Conservation (phyloP, 2,329 filamentous ascomycete species). For the Seiridium cupressi region DNA sequence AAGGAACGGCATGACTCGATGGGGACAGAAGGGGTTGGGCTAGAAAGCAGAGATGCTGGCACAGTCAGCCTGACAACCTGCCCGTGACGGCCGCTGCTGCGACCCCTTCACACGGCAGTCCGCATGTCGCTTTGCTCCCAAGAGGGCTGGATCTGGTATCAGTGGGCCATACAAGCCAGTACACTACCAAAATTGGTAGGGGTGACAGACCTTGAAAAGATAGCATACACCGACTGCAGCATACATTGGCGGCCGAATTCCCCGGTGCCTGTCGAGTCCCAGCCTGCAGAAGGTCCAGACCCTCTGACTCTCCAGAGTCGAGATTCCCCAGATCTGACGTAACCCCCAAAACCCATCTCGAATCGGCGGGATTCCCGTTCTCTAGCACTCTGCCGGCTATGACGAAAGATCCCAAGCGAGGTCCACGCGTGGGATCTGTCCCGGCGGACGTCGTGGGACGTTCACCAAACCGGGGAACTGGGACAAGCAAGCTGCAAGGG, state of each 20-base stretch:
- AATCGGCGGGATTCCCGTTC: neutral
- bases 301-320: neutral
- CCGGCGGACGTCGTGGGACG: neutral
- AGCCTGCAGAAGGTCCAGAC: neutral
- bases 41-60: too few species aligned
- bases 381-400: neutral
- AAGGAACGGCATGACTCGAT: too few species aligned
- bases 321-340: neutral
- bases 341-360: neutral
- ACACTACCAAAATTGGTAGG: neutral
- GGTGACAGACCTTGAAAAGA: neutral
- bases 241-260: neutral
- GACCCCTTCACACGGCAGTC: too few species aligned
- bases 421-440: neutral
- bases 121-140: neutral
- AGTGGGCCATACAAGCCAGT: neutral
- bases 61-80: too few species aligned
- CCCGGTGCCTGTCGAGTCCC: neutral
- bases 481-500: neutral
- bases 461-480: neutral
- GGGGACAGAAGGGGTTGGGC: neutral
- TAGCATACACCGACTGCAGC: neutral
- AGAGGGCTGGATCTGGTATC: neutral
- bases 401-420: neutral
- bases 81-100: too few species aligned